A percentile compares a stretch with the other conserved stretches of the same genome.
These are phyloP conservation scores for Pythium chondricola DNA, from an alignment of 352 stramenopile species.

Conservation along the genomic window DNA sequence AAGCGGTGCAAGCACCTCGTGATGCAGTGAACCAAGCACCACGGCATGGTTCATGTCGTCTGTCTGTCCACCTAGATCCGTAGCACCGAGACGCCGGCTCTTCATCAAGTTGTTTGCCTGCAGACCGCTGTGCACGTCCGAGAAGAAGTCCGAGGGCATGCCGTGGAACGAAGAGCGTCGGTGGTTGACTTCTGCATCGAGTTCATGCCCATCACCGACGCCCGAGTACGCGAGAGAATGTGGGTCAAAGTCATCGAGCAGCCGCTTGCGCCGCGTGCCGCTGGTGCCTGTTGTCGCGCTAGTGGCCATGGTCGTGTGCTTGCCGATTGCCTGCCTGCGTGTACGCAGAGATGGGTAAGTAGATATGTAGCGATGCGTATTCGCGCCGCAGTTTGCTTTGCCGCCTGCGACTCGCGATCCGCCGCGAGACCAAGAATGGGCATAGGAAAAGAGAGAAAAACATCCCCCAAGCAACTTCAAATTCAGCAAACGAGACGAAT, in stretches of 20 bases:
- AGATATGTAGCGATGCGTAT: too few relatives aligned
- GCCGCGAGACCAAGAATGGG: neutral
- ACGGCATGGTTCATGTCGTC: slow-evolving; percentile 3
- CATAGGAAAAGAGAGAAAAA: neutral
- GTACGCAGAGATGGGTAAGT: too few relatives aligned
- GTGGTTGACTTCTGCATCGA: neutral
- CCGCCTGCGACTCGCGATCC: neutral
- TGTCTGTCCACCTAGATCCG: neutral
- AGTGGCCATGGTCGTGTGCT: neutral
- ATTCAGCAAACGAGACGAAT: neutral
- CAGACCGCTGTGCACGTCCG: slow-evolving; percentile 18
- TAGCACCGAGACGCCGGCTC: slow-evolving; percentile 11
- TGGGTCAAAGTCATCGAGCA: slow-evolving; percentile 23
- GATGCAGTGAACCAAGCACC: neutral
- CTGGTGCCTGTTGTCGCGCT: slow-evolving; percentile 17
- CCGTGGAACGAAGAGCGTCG: slow-evolving; percentile 11
- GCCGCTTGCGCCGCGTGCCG: slow-evolving; percentile 26
- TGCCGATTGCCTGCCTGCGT: too few relatives aligned
- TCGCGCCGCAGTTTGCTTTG: too few relatives aligned
- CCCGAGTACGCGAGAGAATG: neutral
- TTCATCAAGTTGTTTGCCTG: slow-evolving; percentile 14
- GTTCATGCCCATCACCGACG: slow-evolving; percentile 1
- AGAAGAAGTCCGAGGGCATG: slow-evolving; percentile 8
- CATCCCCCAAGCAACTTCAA: slow-evolving; percentile 18
- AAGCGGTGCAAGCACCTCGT: slow-evolving; percentile 8